Conservation (phyloP, 495 filamentous ascomycete genomes). For the Podospora comata region DNA sequence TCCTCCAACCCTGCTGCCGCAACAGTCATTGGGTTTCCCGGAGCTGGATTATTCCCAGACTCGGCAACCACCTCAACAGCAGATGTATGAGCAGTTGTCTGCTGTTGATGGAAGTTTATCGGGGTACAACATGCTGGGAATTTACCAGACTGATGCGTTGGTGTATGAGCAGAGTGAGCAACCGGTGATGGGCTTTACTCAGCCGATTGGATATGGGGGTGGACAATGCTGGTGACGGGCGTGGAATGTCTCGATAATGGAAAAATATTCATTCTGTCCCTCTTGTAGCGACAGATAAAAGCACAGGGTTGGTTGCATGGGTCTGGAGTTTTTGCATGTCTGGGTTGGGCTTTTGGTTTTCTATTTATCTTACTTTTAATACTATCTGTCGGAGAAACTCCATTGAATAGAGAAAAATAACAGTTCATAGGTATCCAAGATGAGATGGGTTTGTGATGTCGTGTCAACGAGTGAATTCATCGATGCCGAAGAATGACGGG, state of each 20-base stretch:
- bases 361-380: not conserved
- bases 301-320: not conserved
- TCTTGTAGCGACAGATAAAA: not conserved
- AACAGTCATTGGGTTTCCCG: not conserved
- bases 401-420: not conserved
- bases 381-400: not conserved
- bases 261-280: not conserved
- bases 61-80: not conserved
- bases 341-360: not conserved
- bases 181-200: not conserved
- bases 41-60: not conserved
- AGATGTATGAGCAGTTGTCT: conserved; percentile 2
- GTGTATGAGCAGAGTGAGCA: not conserved
- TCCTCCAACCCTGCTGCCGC: not conserved
- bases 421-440: not conserved
- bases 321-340: not conserved
- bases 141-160: not conserved
- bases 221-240: not conserved
- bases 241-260: too few relatives aligned
- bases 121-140: not conserved
- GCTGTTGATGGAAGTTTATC: not conserved
- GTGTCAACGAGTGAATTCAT: too few relatives aligned
- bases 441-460: too few relatives aligned
- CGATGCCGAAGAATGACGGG: not conserved
- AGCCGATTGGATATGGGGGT: not conserved